These are phyloP conservation scores for Meyerozyma sp. DNA, from an alignment of 1,139 yeast species.

Conservation along the genomic window DNA sequence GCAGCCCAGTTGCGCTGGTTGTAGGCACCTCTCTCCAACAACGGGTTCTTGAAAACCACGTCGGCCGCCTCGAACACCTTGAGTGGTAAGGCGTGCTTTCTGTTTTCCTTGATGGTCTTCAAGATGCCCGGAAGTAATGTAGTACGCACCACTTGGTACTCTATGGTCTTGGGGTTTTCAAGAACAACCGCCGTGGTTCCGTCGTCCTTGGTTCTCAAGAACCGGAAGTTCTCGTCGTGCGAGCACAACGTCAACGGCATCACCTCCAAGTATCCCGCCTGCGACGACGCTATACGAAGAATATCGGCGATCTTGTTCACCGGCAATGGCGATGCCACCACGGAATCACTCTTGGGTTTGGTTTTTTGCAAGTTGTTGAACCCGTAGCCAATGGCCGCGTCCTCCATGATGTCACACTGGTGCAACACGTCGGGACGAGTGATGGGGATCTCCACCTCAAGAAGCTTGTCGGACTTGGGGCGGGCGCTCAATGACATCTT, in stretches of 20 bases:
- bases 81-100: slow-evolving; percentile 92
- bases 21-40: slow-evolving; percentile 81
- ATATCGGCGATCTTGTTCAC: slow-evolving; percentile 89
- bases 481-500: slow-evolving; percentile 78
- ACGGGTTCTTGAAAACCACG: slow-evolving; percentile 77
- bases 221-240: slow-evolving; percentile 92
- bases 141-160: slow-evolving; percentile 97
- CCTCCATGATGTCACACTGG: slow-evolving; percentile 98
- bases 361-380: slow-evolving; percentile 83
- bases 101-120: slow-evolving; percentile 92
- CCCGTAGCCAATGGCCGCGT: slow-evolving; percentile 95
- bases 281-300: slow-evolving; percentile 84
- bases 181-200: slow-evolving; percentile 74
- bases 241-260: slow-evolving; percentile 94
- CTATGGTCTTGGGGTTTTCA: slow-evolving; percentile 94
- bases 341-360: slow-evolving; percentile 72
- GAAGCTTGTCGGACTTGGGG: slow-evolving; percentile 47
- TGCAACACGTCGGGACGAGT: slow-evolving; percentile 95
- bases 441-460: slow-evolving; percentile 78
- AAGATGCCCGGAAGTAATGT: slow-evolving; percentile 89
- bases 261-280: slow-evolving; percentile 94
- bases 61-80: slow-evolving; percentile 95
- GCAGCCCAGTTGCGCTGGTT: slow-evolving; percentile 97
- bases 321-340: slow-evolving; percentile 85
- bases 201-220: slow-evolving; percentile 72